Percentiles rank a stretch among this genome's conserved stretches.
phyloP scores from a whole-genome alignment of 208 protist genomes.

The Crithidia thermophila region DNA sequence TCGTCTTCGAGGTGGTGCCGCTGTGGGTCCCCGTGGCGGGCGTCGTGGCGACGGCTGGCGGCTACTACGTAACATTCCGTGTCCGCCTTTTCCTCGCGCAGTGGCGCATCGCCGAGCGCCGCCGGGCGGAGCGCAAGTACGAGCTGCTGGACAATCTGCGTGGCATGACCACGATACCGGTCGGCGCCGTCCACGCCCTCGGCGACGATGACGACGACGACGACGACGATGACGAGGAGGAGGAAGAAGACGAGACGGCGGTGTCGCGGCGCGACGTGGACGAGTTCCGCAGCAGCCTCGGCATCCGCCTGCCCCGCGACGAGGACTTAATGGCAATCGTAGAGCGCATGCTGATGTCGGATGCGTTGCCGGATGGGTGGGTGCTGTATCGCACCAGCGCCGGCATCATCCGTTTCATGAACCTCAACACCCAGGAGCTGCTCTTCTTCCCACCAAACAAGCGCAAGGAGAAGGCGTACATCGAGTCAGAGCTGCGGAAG shows the following conservation, averaged over 20 bases:
- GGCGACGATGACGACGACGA: slow-evolving; percentile 55
- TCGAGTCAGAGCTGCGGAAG: slow-evolving; percentile 65
- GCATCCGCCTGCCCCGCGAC: slow-evolving; percentile 82
- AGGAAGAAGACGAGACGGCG: slow-evolving; percentile 65
- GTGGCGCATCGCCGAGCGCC: slow-evolving; percentile 76
- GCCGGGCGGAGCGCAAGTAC: slow-evolving; percentile 73
- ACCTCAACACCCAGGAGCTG: slow-evolving; percentile 90
- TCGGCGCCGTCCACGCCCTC: slow-evolving; percentile 46
- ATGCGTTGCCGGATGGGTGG: slow-evolving; percentile 88
- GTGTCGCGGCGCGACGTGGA: slow-evolving; percentile 83
- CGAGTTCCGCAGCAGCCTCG: slow-evolving; percentile 85
- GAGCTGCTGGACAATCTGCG: slow-evolving; percentile 69
- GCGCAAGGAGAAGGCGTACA: slow-evolving; percentile 62
- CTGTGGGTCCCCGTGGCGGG: slow-evolving; percentile 69
- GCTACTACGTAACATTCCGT: slow-evolving; percentile 71
- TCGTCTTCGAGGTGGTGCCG: slow-evolving; percentile 63
- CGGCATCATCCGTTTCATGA: slow-evolving; percentile 88
- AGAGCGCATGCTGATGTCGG: slow-evolving; percentile 84
- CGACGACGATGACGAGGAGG: slow-evolving; percentile 66
- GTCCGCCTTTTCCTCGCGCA: slow-evolving; percentile 70
- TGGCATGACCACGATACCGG: slow-evolving; percentile 35
- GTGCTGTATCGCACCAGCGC: slow-evolving; percentile 88
- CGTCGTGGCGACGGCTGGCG: slow-evolving; percentile 37
- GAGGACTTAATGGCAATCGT: slow-evolving; percentile 82
- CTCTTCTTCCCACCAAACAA: slow-evolving; percentile 83